Evolutionary conservation across 495 filamentous ascomycete species (phyloP).

Genomic region (Chaetomium tenue): DNA sequence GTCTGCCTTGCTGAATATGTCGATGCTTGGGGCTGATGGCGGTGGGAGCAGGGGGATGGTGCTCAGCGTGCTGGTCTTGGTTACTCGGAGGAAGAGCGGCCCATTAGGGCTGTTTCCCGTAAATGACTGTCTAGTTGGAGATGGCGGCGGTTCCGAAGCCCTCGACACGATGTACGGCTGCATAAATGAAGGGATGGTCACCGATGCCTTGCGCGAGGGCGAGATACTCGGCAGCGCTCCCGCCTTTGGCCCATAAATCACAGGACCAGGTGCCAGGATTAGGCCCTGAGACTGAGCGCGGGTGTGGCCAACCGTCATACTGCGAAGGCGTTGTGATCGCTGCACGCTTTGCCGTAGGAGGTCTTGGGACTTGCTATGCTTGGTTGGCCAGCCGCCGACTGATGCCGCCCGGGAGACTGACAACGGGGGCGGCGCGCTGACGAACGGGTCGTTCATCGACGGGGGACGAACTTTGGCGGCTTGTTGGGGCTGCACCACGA

Average conservation of each 20-base stretch:
- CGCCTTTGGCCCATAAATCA: neutral
- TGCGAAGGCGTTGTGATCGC: slow-evolving; percentile 17
- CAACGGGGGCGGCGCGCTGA: slow-evolving; percentile 4
- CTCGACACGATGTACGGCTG: slow-evolving; percentile 5
- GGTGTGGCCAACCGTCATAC: slow-evolving; percentile 16
- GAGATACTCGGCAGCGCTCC: neutral
- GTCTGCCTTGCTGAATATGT: neutral
- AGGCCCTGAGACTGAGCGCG: slow-evolving; percentile 12
- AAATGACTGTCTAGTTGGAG: slow-evolving; percentile 3
- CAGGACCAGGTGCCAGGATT: slow-evolving; percentile 10
- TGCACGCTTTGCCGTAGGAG: slow-evolving; percentile 23
- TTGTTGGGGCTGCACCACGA: slow-evolving; percentile 18
- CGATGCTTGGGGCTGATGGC: slow-evolving; percentile 7
- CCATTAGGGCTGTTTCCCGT: slow-evolving; percentile 13
- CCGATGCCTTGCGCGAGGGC: neutral
- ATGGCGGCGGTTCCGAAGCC: slow-evolving; percentile 17
- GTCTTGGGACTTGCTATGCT: slow-evolving; percentile 14
- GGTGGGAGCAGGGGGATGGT: slow-evolving; percentile 23
- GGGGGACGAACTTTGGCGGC: slow-evolving; percentile 18
- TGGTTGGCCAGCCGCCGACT: slow-evolving; percentile 11
- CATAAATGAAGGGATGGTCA: neutral
- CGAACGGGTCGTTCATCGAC: slow-evolving; percentile 20
- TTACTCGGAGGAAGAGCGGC: slow-evolving; percentile 19
- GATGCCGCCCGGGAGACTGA: slow-evolving; percentile 6
- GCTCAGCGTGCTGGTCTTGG: slow-evolving; percentile 26